Evolutionary conservation across 2,329 filamentous ascomycete species (phyloP).

Genomic region (Cucurbitaria berberidis): DNA sequence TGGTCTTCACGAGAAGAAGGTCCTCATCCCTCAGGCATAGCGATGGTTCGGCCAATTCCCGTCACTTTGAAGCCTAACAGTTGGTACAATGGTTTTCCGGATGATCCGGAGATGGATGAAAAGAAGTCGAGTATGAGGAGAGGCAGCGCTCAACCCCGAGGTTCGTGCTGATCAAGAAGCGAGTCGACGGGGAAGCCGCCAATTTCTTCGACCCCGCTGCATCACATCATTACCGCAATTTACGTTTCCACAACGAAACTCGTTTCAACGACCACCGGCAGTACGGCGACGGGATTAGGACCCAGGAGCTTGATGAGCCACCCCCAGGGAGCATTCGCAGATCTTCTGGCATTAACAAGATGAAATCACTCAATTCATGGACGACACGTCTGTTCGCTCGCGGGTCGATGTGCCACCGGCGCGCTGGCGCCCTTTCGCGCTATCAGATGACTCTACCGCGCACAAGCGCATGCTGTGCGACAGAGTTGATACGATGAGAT

Average conservation of each 20-base stretch:
- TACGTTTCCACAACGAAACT: background rate
- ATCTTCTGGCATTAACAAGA: background rate
- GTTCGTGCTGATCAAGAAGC: constrained; percentile 2
- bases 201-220: constrained; percentile 4
- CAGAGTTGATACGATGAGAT: background rate
- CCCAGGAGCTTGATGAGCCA: background rate
- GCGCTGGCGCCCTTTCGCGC: constrained; percentile 2
- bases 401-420: background rate
- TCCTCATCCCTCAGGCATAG: background rate
- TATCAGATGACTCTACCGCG: constrained; percentile 9
- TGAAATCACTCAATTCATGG: background rate
- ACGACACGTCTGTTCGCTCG: background rate
- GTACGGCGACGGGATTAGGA: no score
- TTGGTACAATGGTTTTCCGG: background rate
- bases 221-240: background rate
- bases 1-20: background rate
- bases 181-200: background rate
- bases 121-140: background rate
- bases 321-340: background rate
- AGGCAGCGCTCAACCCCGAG: background rate
- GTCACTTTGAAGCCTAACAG: background rate
- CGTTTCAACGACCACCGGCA: background rate
- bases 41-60: background rate
- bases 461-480: constrained; percentile 2
- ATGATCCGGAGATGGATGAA: background rate